These are phyloP conservation scores for Cynanchum wilfordii DNA, from an alignment of 257 asterid species.

Conservation along the genomic window DNA sequence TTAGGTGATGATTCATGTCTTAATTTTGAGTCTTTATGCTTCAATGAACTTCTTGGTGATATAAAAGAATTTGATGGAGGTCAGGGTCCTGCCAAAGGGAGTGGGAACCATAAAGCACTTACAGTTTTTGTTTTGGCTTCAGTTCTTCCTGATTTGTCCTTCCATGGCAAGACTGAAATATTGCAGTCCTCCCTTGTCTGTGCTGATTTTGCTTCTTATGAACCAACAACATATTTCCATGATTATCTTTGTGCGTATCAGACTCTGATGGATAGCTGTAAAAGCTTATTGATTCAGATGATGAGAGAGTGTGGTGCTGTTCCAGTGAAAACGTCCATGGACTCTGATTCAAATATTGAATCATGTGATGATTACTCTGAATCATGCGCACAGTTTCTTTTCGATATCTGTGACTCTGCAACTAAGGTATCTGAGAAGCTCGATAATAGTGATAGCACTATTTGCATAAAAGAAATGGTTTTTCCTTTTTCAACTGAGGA, in stretches of 20 bases:
- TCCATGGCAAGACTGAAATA: conserved; percentile 48
- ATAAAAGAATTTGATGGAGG: conserved; percentile 31
- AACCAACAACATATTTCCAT: conserved; percentile 47
- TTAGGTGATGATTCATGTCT: conserved; percentile 46
- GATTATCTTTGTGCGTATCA: conserved; percentile 87
- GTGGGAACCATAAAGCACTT: conserved; percentile 52
- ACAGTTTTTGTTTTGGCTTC: conserved; percentile 72
- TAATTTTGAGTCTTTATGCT: conserved; percentile 83
- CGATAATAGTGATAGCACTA: conserved; percentile 28
- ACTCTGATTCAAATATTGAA: conserved; percentile 36
- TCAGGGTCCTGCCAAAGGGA: conserved; percentile 31
- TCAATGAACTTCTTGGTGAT: conserved; percentile 58
- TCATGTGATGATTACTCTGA: conserved; percentile 34
- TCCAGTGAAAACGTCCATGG: conserved; percentile 45
- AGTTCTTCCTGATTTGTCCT: conserved; percentile 66
- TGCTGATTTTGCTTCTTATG: conserved; percentile 66
- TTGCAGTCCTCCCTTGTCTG: conserved; percentile 45
- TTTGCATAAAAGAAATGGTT: conserved; percentile 33
- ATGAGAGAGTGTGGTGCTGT: conserved; percentile 53
- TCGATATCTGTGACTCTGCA: conserved; percentile 42
- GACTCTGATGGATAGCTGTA: conserved; percentile 69
- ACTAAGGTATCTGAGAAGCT: conserved; percentile 31
- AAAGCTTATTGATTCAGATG: conserved; percentile 43
- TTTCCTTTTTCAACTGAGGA: conserved; percentile 47
- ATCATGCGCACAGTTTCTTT: conserved; percentile 51